These are phyloP conservation scores for Lizonia empirigonia DNA, from an alignment of 2,329 filamentous ascomycete genomes.

Conservation along the genomic window DNA sequence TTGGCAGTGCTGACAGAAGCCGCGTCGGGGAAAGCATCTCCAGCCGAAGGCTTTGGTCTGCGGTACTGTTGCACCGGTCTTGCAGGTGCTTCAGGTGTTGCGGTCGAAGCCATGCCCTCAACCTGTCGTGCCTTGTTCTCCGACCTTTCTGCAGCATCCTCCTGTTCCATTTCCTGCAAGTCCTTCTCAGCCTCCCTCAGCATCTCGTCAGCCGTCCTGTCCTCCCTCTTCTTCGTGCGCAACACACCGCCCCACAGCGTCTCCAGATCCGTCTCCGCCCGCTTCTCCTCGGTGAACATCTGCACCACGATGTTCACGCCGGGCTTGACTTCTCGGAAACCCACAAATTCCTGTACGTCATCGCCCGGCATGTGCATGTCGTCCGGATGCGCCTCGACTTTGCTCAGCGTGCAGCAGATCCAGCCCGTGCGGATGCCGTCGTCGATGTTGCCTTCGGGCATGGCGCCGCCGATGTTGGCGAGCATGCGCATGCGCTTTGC, in stretches of 20 bases:
- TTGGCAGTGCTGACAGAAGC: conserved; percentile 9
- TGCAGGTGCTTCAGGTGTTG: conserved; percentile 1
- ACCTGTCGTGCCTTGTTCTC: background rate
- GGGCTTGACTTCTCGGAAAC: conserved; percentile 69
- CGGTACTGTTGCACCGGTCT: conserved; percentile 24
- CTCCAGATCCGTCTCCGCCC: conserved; percentile 70
- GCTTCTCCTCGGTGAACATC: conserved; percentile 73
- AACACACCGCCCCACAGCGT: conserved; percentile 63
- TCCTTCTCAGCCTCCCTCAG: conserved; percentile 31
- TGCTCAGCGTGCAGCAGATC: conserved; percentile 91
- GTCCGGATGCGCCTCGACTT: conserved; percentile 62
- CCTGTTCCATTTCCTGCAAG: conserved; percentile 29
- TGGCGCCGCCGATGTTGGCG: conserved; percentile 65
- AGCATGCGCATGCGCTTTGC: conserved; percentile 81
- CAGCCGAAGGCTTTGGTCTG: conserved; percentile 25
- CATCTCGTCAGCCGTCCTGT: conserved; percentile 40
- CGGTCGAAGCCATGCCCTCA: background rate
- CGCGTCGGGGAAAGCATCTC: conserved; percentile 36
- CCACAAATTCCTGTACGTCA: conserved; percentile 65
- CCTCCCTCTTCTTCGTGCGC: conserved; percentile 49
- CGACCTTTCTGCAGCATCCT: conserved; percentile 15
- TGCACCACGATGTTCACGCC: conserved; percentile 71
- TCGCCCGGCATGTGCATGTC: conserved; percentile 39
- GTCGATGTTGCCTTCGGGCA: conserved; percentile 66
- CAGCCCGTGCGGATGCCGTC: conserved; percentile 92